Evolutionary conservation across 169 alveolate genomes (phyloP), one percentile per base, ranked within the genome.

Genomic region (Eimeria sp.): DNA sequence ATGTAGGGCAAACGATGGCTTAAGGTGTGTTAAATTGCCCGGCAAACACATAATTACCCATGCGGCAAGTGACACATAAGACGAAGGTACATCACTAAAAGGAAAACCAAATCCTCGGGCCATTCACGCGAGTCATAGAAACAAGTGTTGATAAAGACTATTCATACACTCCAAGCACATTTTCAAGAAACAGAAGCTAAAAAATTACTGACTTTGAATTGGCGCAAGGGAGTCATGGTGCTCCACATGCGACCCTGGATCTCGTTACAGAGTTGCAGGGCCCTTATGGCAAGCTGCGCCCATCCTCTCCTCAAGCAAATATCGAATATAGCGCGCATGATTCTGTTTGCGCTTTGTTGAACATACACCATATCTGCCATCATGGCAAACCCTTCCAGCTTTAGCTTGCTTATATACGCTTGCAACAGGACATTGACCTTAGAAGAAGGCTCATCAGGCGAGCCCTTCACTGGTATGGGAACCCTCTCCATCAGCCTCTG

Each of bases 321-420:
- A 97, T 99, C 99, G 97, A 99, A 99, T 27, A 99, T 97, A 13
- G 99, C 99, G 67, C 99, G 98, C 97, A 99, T 97, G 78, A 99
- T 99, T 93, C 99, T 98, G 61, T 99, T 99, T 43, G 99, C 99
- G 88, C 99, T 99, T 97, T 99, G 99, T 86, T 99, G 99, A 22
- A 99, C 98, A 97, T 98, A 99, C 61, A 96, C 99, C 99, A 99
- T 98, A 97, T 99, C 99, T n/a, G 99, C 98, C 97, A 98, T 99
- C 94, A 99, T 97, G 45, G 99, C 99, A 97, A 98, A 99, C 22
- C 99, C 99, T 95, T 98, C 99, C 97, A 99, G 98, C 96, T 99
- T 99, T 96, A 99, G 97, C 96, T 99, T 98, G 70, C 99, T 98
- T 88, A 99, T 98, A 97, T 99, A 99, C 65, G 99, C 99, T 95